Evolutionary conservation across 192 early-diverging fungal species (phyloP).

Genomic region (Backusella sp.): DNA sequence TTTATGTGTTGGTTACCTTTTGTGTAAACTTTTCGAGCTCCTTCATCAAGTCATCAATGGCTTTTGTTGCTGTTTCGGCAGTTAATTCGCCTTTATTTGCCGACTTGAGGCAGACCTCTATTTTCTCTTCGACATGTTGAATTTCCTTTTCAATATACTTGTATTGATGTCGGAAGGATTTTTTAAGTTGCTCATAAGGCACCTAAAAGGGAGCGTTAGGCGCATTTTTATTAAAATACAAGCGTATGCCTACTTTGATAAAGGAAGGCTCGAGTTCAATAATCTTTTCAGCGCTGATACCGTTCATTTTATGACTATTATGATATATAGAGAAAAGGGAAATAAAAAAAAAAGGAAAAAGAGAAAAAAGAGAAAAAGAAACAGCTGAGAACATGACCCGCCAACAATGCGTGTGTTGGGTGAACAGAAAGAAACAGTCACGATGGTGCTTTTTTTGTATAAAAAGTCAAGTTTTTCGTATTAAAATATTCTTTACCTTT

Average conservation of each 20-base stretch:
- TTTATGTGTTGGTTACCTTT: conserved; percentile 48
- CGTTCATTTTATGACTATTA: conserved; percentile 51
- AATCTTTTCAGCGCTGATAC: conserved; percentile 73
- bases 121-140: conserved; percentile 36
- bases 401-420: background rate
- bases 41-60: conserved; percentile 64
- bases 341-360: background rate
- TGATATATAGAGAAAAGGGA: background rate
- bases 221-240: background rate
- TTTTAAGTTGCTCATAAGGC: conserved; percentile 85
- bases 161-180: conserved; percentile 67
- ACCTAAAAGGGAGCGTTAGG: conserved; percentile 48
- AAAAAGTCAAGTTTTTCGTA: background rate
- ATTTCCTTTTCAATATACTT: conserved; percentile 87
- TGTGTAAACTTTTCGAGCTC: conserved; percentile 70
- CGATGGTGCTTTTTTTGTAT: background rate
- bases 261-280: conserved; percentile 93
- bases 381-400: background rate
- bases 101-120: conserved; percentile 49
- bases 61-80: conserved; percentile 50
- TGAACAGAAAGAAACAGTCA: background rate
- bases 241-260: conserved; percentile 44
- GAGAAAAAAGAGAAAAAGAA: background rate
- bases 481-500: conserved; percentile 1
- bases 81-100: conserved; percentile 41